Base-by-base conservation (phyloP, 495 filamentous ascomycete species). In the Annulohypoxylon maeteangense region DNA sequence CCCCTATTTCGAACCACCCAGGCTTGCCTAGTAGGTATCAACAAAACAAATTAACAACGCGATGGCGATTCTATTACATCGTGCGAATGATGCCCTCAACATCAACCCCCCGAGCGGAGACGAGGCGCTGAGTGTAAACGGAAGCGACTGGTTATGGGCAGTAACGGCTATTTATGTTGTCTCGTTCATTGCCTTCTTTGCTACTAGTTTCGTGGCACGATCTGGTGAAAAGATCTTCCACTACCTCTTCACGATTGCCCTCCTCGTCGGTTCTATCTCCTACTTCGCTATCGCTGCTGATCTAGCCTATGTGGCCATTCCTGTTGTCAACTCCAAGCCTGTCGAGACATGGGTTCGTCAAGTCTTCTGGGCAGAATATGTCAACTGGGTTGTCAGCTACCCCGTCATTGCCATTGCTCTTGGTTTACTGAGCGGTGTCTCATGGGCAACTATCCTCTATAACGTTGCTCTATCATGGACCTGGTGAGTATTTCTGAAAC, bases 191-290 rank as follows among this genome's bases (percentile, higher is more conserved):
- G 64, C 38, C 70, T 66, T 81, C 71, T 79, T 70, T 53, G 78
- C 65, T 45, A 74, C 79, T n/a, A 75, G 77, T 47, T 81, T 79
- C 68, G 57, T 74, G 1, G 81, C 84, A 55, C 75, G 76, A 12
- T 62, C 72, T 16, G 82, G 83, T 23, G 84, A 86, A 75, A 79
- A 78, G 68, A 79, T 87, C 74, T 87, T 86, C 78, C 85, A 87
- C 75, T 85, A 86, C 66, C 74, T 86, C 60, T 87, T 84, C 75
- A 81, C 77, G 57, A 76, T 86, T 51, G 80, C 82, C 42, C 77
- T 77, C 57, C 79, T 86, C 18, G 78, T 79, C 64, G 85, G 83
- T 47, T 68, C 81, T 32, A 80, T 84, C 68, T 63, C 78, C 50
- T 85, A 84, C 77, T 85, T 71, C 65, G 81, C 82, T 66, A 68